Percentiles rank a stretch among this genome's conserved stretches.
phyloP scores from a whole-genome alignment of 2,329 filamentous ascomycete species.

The Thermoascus crustaceus region DNA sequence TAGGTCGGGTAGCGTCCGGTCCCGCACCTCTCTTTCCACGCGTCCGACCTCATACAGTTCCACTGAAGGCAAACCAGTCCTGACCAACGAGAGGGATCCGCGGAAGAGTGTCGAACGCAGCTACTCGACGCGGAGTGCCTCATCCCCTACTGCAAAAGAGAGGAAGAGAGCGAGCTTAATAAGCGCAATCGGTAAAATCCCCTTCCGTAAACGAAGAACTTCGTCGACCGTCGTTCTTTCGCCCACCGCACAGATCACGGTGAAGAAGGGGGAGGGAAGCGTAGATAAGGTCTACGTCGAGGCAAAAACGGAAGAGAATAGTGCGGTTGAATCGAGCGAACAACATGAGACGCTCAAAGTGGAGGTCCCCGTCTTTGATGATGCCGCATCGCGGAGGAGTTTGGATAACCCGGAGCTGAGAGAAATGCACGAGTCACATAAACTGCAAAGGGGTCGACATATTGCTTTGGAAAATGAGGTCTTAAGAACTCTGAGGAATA shows the following conservation, averaged over 20 bases:
- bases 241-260: slow-evolving; percentile 19
- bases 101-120: slow-evolving; percentile 3
- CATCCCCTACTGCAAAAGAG: slow-evolving; percentile 20
- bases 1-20: slow-evolving; percentile 28
- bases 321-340: slow-evolving; percentile 8
- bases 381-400: slow-evolving; percentile 27
- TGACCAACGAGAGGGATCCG: slow-evolving; percentile 10
- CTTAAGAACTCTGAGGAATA: slow-evolving; percentile 20
- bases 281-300: slow-evolving; percentile 32
- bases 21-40: slow-evolving; percentile 31
- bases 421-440: slow-evolving; percentile 24
- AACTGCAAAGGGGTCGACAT: slow-evolving; percentile 22
- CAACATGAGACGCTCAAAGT: slow-evolving; percentile 16
- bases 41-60: slow-evolving; percentile 33
- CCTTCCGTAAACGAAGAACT: slow-evolving; percentile 27
- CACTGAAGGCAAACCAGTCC: slow-evolving; percentile 21
- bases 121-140: slow-evolving; percentile 21
- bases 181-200: slow-evolving; percentile 27
- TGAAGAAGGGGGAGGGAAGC: slow-evolving; percentile 17
- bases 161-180: slow-evolving; percentile 25
- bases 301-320: slow-evolving; percentile 8
- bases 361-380: slow-evolving; percentile 29
- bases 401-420: slow-evolving; percentile 23
- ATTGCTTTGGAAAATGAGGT: slow-evolving; percentile 27
- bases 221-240: slow-evolving; percentile 22